Base-by-base conservation (phyloP, 805 yeast genomes). In the Alloascoidea africana region DNA sequence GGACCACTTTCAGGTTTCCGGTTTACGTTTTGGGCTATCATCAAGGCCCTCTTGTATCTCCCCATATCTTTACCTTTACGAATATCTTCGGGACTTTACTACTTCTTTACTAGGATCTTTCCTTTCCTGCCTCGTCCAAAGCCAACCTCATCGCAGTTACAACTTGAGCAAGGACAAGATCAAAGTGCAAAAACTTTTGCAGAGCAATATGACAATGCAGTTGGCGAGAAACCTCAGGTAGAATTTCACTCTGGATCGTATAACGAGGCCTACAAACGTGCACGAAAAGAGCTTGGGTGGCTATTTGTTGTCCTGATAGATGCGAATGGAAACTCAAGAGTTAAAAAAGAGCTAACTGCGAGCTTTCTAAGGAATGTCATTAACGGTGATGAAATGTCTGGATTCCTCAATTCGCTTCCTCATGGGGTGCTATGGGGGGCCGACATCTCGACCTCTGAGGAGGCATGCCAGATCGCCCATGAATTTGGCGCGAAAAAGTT, bases 351-450 rank as follows among this genome's bases (percentile, higher is more conserved):
- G n/a, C 30, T 23, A 8, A n/a, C n/a, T 23, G 13, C 8, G n/a
- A 8, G 13, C 8, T n/a, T n/a, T n/a, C n/a, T n/a, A n/a, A n/a
- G n/a, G n/a, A n/a, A n/a, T n/a, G 68, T 70, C 13, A 65, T 72
- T 36, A 69, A 76, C 47, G 78, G 75, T 41, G 70, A 73, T 36
- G 57, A 70, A 1, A 49, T 54, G 32, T 51, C 51, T 2, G 68
- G 76, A 38, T 65, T 76, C 32, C 53, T 63, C 15, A 62, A 63
- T 3, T 60, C 79, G 2, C 49, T 81, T 19, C 59, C 72, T 27
- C 61, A 69, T 42, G 65, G 76, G 30, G 50, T 71, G 2, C 55
- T 78, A 0, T 81, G 91, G 91, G 87, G 86, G 37, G 87, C 89
- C 3, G 76, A 78, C 52, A 63, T 75, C 18, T 66, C 68, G 13